Conservation (phyloP, 1,284 basidiomycete species). For the Cutaneotrichosporon cavernicola region DNA sequence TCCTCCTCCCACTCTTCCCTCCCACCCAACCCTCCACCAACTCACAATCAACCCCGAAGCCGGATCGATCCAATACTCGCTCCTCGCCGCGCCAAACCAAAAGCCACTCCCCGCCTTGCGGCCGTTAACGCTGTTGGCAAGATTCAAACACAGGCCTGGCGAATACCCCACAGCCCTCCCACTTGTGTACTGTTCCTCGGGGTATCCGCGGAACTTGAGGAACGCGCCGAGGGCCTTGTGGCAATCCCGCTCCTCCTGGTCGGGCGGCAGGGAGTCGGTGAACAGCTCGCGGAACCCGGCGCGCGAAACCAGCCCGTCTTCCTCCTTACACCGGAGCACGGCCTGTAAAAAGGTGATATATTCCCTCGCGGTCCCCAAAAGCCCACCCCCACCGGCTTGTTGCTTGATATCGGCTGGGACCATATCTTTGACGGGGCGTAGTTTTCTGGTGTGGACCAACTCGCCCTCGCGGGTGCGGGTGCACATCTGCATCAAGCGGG, state of each 20-base stretch:
- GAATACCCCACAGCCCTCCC: constrained; percentile 16
- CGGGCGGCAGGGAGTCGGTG: constrained; percentile 24
- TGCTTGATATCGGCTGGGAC: constrained; percentile 15
- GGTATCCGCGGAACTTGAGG: constrained; percentile 19
- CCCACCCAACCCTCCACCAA: neutral
- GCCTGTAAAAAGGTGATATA: constrained; percentile 36
- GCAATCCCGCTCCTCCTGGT: constrained; percentile 11
- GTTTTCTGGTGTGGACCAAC: constrained; percentile 5
- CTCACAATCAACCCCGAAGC: constrained; percentile 26
- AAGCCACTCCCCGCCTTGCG: constrained; percentile 18
- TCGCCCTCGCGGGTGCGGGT: constrained; percentile 8
- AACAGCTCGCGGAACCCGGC: constrained; percentile 34
- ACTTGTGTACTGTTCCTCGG: constrained; percentile 20
- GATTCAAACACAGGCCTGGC: constrained; percentile 18
- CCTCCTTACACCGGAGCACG: constrained; percentile 28
- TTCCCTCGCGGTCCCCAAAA: constrained; percentile 39
- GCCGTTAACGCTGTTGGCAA: constrained; percentile 17
- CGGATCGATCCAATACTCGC: constrained; percentile 34
- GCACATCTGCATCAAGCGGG: constrained; percentile 14
- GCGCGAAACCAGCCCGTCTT: constrained; percentile 24
- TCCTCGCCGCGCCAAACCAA: constrained; percentile 31
- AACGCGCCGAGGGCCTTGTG: constrained; percentile 17
- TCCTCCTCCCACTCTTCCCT: neutral
- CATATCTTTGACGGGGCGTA: neutral
- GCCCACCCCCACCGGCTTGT: constrained; percentile 39